Conservation (phyloP, 2,329 filamentous ascomycete species). For the Calonectria crousiana region DNA sequence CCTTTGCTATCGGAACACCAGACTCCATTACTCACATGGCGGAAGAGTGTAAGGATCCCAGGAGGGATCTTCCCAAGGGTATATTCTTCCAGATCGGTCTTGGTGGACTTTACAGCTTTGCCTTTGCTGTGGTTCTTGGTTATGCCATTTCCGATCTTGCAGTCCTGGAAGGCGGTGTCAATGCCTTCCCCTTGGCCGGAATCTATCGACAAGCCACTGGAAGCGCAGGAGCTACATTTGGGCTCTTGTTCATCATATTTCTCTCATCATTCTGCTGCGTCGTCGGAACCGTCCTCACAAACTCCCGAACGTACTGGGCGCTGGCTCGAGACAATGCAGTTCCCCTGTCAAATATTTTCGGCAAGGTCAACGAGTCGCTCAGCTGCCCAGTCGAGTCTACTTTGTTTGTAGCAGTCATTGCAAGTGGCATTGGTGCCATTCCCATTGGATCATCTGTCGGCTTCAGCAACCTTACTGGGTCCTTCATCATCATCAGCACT, state of each 20-base stretch:
- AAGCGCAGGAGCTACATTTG: constrained; percentile 36
- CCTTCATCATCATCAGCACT: constrained; percentile 44
- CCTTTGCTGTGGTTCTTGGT: constrained; percentile 36
- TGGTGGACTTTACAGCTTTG: constrained; percentile 38
- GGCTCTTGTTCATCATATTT: constrained; percentile 40
- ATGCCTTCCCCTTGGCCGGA: constrained; percentile 38
- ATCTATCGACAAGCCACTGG: constrained; percentile 42
- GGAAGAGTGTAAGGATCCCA: constrained; percentile 37
- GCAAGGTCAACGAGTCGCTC: constrained; percentile 30
- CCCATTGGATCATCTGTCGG: constrained; percentile 41
- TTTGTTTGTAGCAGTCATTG: constrained; percentile 39
- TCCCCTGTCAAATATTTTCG: constrained; percentile 34
- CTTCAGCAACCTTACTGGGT: constrained; percentile 42
- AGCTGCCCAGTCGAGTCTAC: constrained; percentile 40
- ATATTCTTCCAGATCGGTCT: constrained; percentile 43
- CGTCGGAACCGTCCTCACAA: constrained; percentile 39
- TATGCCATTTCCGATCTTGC: constrained; percentile 42
- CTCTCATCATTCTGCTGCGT: constrained; percentile 39
- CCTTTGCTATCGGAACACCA: constrained; percentile 41
- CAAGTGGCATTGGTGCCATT: constrained; percentile 41
- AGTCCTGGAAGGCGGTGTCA: constrained; percentile 36
- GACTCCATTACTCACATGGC: constrained; percentile 44
- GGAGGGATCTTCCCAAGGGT: constrained; percentile 32
- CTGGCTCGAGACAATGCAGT: constrained; percentile 42
- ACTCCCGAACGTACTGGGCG: constrained; percentile 41